Conservation (phyloP, 78 protist species). For the Emiliania huxleyi region DNA sequence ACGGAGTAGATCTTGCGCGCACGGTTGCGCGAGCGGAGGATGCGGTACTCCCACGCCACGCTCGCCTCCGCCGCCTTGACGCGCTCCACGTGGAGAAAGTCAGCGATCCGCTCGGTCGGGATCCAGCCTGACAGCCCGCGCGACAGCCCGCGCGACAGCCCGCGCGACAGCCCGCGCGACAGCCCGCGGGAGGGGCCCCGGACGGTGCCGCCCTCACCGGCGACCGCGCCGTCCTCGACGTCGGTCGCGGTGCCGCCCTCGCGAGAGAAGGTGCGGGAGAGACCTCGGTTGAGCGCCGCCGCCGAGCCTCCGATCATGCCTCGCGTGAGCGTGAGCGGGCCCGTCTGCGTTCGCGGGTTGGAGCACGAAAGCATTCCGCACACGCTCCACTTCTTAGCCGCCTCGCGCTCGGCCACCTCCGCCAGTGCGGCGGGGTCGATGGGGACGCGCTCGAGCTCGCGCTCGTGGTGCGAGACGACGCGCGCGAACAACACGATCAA, state of each 20-base stretch:
- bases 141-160: too few species aligned
- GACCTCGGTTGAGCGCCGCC: not conserved
- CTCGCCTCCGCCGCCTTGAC: not conserved
- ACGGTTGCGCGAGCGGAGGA: not conserved
- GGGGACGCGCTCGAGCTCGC: not conserved
- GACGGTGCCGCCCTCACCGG: not conserved
- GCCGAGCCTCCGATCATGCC: not conserved
- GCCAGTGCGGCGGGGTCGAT: not conserved
- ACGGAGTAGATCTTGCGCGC: not conserved
- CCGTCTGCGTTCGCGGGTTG: not conserved
- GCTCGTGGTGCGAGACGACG: not conserved
- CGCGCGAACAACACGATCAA: not conserved
- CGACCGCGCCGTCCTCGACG: not conserved
- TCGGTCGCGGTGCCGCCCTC: not conserved
- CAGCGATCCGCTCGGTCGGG: too few species aligned
- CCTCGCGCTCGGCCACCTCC: not conserved
- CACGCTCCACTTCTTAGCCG: not conserved
- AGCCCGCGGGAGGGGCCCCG: not conserved
- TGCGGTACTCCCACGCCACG: constrained; percentile 1
- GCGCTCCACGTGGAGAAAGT: not conserved
- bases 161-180: too few species aligned
- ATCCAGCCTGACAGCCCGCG: too few species aligned
- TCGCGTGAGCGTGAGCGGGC: not conserved
- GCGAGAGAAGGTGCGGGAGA: not conserved
- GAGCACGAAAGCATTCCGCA: not conserved